phyloP scores from a whole-genome alignment of 352 stramenopile species.

The Globisporangium cederbergense region DNA sequence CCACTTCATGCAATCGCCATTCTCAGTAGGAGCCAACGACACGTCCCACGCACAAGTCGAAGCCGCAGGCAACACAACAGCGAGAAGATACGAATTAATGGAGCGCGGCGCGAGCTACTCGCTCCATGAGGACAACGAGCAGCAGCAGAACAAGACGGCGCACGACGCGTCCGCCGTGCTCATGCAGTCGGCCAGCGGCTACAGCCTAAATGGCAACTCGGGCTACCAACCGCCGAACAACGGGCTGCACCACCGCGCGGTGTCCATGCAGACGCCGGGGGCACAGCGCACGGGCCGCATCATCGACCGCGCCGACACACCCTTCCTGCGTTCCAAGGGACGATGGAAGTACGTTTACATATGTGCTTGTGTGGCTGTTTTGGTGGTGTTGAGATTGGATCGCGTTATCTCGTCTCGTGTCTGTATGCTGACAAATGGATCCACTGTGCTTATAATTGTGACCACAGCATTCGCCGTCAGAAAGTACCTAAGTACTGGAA shows the following conservation, averaged over 20 bases:
- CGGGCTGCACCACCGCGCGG: slow-evolving; percentile 12
- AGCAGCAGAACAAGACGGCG: slow-evolving; percentile 8
- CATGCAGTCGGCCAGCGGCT: slow-evolving; percentile 15
- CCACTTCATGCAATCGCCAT: background rate
- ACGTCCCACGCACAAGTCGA: background rate
- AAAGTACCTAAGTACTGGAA: slow-evolving; percentile 83
- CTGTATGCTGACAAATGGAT: slow-evolving; percentile 6
- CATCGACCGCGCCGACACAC: slow-evolving; percentile 67
- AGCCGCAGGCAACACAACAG: background rate
- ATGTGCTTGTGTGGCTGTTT: background rate
- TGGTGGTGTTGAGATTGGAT: background rate
- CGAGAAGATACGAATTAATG: slow-evolving; percentile 18
- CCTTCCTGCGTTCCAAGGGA: slow-evolving; percentile 65
- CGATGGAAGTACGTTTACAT: slow-evolving; percentile 68
- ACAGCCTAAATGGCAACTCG: slow-evolving; percentile 15
- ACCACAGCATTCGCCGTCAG: slow-evolving; percentile 62
- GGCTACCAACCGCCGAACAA: slow-evolving; percentile 15
- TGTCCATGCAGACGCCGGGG: slow-evolving; percentile 11
- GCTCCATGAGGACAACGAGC: slow-evolving; percentile 35
- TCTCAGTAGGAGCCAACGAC: background rate
- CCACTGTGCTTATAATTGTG: slow-evolving; percentile 1
- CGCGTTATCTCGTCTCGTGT: background rate
- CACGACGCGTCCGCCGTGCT: slow-evolving; percentile 13
- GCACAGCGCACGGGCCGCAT: slow-evolving; percentile 48
- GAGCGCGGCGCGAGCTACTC: slow-evolving; percentile 45